Percentiles rank a stretch among this genome's conserved stretches.
These are phyloP conservation scores for Leccinum insolens DNA, from an alignment of 1,284 basidiomycete species.

Conservation along the genomic window DNA sequence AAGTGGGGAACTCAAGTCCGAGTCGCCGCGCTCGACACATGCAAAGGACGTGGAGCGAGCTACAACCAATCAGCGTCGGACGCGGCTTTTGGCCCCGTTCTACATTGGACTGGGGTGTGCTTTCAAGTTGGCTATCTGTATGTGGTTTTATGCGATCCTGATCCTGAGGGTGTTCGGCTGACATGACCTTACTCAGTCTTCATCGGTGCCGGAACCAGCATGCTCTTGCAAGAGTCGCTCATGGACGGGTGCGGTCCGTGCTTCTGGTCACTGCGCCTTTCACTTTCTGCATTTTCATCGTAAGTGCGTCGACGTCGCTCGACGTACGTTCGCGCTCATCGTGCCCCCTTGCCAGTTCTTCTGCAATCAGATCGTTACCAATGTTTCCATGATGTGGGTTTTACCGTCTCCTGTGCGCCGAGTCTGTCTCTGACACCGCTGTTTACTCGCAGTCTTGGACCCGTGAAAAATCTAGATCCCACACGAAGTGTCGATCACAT, in stretches of 20 bases:
- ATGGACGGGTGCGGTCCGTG: conserved; percentile 71
- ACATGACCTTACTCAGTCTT: conserved; percentile 49
- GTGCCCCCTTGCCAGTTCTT: conserved; percentile 60
- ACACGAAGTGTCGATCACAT: too few species aligned
- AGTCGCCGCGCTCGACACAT: conserved; percentile 12
- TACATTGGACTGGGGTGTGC: conserved; percentile 76
- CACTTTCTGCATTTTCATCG: conserved; percentile 74
- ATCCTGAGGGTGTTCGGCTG: conserved; percentile 10
- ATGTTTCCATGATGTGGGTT: conserved; percentile 57
- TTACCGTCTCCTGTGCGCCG: not conserved
- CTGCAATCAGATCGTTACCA: conserved; percentile 62
- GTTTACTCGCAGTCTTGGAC: conserved; percentile 53
- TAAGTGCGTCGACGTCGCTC: conserved; percentile 38
- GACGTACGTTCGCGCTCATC: not conserved
- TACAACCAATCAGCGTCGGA: conserved; percentile 39
- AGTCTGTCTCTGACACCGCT: not conserved
- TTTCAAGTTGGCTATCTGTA: conserved; percentile 56
- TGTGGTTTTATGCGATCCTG: conserved; percentile 8
- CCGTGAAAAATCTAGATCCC: conserved; percentile 40
- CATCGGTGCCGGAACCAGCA: conserved; percentile 54
- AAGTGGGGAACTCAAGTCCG: conserved; percentile 18
- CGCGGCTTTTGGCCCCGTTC: conserved; percentile 74
- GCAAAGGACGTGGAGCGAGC: conserved; percentile 54
- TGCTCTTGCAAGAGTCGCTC: conserved; percentile 65
- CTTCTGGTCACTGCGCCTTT: conserved; percentile 68